phyloP scores from a whole-genome alignment of 306 rosid genomes.

The Vicia faba region DNA sequence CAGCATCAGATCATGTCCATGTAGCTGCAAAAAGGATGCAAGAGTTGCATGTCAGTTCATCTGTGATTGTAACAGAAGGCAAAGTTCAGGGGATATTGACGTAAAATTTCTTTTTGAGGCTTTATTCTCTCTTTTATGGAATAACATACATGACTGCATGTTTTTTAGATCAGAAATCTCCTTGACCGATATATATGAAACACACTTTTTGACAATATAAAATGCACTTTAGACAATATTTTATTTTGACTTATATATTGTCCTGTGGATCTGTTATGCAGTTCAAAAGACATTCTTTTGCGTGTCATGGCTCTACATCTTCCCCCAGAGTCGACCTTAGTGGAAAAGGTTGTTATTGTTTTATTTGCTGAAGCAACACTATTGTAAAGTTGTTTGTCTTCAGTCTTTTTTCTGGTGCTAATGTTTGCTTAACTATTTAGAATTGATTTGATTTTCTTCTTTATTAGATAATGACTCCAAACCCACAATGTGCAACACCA shows the following conservation, averaged over 20 bases:
- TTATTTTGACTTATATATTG: conserved; percentile 33
- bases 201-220: conserved; percentile 1
- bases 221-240: conserved; percentile 19
- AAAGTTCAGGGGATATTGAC: conserved; percentile 91
- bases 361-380: conserved; percentile 40
- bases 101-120: conserved; percentile 48
- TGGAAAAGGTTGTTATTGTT: conserved; percentile 64
- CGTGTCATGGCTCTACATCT: conserved; percentile 87
- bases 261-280: conserved; percentile 46
- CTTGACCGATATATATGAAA: conserved; percentile 19
- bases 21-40: conserved; percentile 91
- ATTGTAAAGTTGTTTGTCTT: conserved; percentile 50
- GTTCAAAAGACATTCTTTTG: conserved; percentile 95
- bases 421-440: conserved; percentile 13
- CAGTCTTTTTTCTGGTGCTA: conserved; percentile 30
- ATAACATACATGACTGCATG: conserved; percentile 26
- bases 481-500: conserved; percentile 76
- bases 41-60: conserved; percentile 76
- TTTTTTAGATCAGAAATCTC: conserved; percentile 16
- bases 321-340: conserved; percentile 75
- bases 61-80: conserved; percentile 59
- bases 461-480: conserved; percentile 84
- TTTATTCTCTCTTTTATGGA: conserved; percentile 29
- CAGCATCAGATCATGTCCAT: conserved; percentile 75
- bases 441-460: conserved; percentile 22